These are phyloP conservation scores for Gracilaria gracilis DNA, from an alignment of 23 red algal species.

Conservation along the genomic window DNA sequence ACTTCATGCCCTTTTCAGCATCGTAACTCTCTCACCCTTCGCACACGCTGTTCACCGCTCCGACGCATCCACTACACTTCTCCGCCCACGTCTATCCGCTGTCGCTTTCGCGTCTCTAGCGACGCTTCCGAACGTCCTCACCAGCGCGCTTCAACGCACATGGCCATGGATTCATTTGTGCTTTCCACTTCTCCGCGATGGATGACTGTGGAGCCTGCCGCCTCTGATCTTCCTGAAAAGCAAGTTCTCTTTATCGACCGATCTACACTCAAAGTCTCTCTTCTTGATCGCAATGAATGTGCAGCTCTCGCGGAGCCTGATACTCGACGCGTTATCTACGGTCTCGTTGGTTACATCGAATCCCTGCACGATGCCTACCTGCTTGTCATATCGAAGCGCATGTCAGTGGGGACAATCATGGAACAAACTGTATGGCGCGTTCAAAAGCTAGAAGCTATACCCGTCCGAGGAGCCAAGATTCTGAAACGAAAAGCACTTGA, in stretches of 20 bases:
- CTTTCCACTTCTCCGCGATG: slow-evolving; percentile 77
- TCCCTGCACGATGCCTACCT: slow-evolving; percentile 68
- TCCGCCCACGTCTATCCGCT: neutral
- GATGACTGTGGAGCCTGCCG: slow-evolving; percentile 74
- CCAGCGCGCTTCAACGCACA: slow-evolving; percentile 12
- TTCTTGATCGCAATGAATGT: slow-evolving; percentile 59
- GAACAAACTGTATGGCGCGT: slow-evolving; percentile 72
- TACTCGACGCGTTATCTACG: slow-evolving; percentile 59
- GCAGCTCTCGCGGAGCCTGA: slow-evolving; percentile 66
- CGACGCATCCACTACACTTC: neutral
- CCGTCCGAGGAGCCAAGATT: slow-evolving; percentile 53
- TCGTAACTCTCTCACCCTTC: neutral
- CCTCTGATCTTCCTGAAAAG: slow-evolving; percentile 27
- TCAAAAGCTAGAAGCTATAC: slow-evolving; percentile 39
- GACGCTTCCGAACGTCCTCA: neutral
- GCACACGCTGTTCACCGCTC: neutral
- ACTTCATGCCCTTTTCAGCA: neutral
- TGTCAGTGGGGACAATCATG: slow-evolving; percentile 43
- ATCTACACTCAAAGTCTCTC: slow-evolving; percentile 40
- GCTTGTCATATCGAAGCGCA: slow-evolving; percentile 57
- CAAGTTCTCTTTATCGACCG: slow-evolving; percentile 76
- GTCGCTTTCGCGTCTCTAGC: neutral
- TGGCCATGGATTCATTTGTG: slow-evolving; percentile 65
- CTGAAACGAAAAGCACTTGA: slow-evolving; percentile 45
- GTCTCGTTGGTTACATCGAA: slow-evolving; percentile 65